Evolutionary conservation across 2,329 filamentous ascomycete genomes (phyloP), one percentile per base, ranked within the genome.

Genomic region (Aspergillus sp.): DNA sequence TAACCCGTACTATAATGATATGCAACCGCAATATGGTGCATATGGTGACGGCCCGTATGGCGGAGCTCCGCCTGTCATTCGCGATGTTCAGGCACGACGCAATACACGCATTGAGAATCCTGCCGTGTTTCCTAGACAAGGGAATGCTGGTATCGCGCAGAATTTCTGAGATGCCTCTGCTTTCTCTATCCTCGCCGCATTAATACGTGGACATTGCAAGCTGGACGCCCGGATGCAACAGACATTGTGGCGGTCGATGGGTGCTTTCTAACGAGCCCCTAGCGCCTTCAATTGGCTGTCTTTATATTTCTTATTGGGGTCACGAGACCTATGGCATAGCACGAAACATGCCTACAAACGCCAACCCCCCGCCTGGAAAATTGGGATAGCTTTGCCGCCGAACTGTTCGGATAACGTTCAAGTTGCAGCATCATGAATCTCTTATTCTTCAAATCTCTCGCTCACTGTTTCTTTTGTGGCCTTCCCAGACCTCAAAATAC

Each of bases 61-160:
- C 41, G 79, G 78, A 41, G 73, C 66, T 23, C 89, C 90, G 71
- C 92, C 95, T 1, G 86, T 99, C 55, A 97, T 99, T 65, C 87
- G 93, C 58, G 95, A 99, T 75, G 95, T 98, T 66, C 89, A 90
- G 64, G 95, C 95, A 27, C 84, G 95, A 68, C 87, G 95, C 66
- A 97, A 97, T 79, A 97, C 95, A 11, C 87, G 93, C 63, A 98
- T 99, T 71, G 93, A 98, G 80, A 96, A 90, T 73, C 89, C 92
- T 2, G 86, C 90, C 48, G 90, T 95, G 64, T 96, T 91, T 71
- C 93, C 94, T 10, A 91, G 96, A 73, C 92, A 96, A 80, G 87
- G 86, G 36, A 96, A 91, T 70, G 91, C 91, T 41, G 95, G 95
- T 61, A 97, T 99, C 70, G 91, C 95, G 32, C 95, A 98, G 78